Evolutionary conservation across 208 protist species (phyloP).

Genomic region (Wallacemonas sp.): DNA sequence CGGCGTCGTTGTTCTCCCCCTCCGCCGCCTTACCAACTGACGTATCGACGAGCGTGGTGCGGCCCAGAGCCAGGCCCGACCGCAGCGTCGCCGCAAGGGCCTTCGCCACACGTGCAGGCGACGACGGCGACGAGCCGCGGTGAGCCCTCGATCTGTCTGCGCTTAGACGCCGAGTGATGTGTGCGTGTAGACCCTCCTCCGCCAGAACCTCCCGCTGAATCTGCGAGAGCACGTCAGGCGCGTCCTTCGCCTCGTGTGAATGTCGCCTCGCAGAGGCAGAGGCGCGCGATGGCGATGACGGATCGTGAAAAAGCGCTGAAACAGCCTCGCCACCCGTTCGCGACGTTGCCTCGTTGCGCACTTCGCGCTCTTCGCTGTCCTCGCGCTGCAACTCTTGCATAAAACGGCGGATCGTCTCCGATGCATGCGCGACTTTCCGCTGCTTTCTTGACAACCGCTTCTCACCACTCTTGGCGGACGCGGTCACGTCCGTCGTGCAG

Average conservation of each 20-base stretch:
- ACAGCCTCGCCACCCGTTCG: too few relatives aligned
- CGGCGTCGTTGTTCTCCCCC: neutral
- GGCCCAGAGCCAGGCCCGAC: neutral
- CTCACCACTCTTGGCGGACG: neutral
- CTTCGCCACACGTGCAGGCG: neutral
- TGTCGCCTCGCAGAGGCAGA: neutral
- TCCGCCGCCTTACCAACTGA: too few relatives aligned
- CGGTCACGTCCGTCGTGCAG: too few relatives aligned
- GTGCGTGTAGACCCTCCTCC: neutral
- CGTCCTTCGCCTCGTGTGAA: neutral
- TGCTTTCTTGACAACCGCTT: slow-evolving; percentile 8
- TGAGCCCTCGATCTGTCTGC: neutral
- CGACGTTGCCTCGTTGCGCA: too few relatives aligned
- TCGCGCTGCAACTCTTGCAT: slow-evolving; percentile 9
- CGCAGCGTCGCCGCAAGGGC: neutral
- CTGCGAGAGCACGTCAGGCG: neutral
- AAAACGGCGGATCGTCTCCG: slow-evolving; percentile 17
- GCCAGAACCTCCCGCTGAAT: neutral
- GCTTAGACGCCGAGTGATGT: neutral
- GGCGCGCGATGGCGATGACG: neutral
- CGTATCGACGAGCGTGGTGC: too few relatives aligned
- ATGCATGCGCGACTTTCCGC: neutral
- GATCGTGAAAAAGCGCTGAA: too few relatives aligned
- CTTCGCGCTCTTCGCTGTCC: too few relatives aligned
- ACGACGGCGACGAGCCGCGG: neutral